Percentiles rank a stretch among this genome's conserved stretches.
These are phyloP conservation scores for Fusarium decemcellulare DNA, from an alignment of 2,329 filamentous ascomycete species.

Conservation along the genomic window DNA sequence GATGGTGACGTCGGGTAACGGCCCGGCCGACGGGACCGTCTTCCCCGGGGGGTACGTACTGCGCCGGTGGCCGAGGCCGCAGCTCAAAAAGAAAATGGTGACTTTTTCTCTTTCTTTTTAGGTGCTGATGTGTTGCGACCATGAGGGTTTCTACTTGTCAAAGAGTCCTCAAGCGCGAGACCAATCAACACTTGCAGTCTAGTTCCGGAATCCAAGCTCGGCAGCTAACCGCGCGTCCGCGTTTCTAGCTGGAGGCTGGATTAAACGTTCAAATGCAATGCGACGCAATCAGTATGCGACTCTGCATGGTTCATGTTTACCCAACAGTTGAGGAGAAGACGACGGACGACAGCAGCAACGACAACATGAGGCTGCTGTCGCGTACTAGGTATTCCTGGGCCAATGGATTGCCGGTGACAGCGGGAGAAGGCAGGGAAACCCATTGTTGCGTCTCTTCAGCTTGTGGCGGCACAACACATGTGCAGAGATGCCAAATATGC, in stretches of 20 bases:
- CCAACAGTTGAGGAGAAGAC: constrained; percentile 19
- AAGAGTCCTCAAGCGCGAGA: constrained; percentile 10
- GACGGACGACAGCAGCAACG: too few relatives aligned
- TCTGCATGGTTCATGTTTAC: constrained; percentile 9
- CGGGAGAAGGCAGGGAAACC: not conserved
- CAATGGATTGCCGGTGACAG: not conserved
- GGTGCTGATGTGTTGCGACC: constrained; percentile 1
- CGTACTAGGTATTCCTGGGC: too few relatives aligned
- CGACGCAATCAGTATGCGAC: constrained; percentile 29
- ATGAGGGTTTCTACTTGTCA: not conserved
- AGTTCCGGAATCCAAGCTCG: constrained; percentile 23
- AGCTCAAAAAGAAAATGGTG: constrained; percentile 1
- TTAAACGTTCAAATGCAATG: constrained; percentile 35
- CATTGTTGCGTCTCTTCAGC: not conserved
- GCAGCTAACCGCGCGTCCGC: constrained; percentile 40
- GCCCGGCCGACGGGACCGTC: constrained; percentile 22
- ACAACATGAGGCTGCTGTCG: too few relatives aligned
- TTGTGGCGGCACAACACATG: not conserved
- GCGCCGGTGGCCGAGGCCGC: constrained; percentile 18
- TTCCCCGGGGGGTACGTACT: constrained; percentile 38
- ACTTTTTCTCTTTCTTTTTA: not conserved
- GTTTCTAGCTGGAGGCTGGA: not conserved
- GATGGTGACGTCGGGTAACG: constrained; percentile 37
- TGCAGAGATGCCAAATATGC: not conserved
- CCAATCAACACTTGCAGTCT: constrained; percentile 19